Evolutionary conservation across 371 early-diverging fungal genomes (phyloP), one percentile per base, ranked within the genome.

Genomic region (Rhizopus arrhizus): DNA sequence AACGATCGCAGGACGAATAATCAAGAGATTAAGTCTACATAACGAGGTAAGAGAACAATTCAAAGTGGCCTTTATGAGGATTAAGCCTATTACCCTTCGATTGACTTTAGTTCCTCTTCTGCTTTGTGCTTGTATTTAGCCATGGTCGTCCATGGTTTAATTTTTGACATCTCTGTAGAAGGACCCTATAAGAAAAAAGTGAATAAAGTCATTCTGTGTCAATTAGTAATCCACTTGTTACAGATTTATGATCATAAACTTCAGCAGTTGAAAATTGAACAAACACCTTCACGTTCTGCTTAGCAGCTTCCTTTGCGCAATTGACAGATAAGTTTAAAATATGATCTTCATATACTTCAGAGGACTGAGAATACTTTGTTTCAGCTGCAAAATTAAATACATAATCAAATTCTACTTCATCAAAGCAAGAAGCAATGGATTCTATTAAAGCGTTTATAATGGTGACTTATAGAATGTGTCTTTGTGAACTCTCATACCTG

Each of bases 311-410:
- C 62, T 87, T 83, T 11, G 88, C 94, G 41, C 90, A 88, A 36
- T 82, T 80, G 55, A 87, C 78, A 16, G 93, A 85, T 15, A 95
- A 70, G 56, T 82, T 78, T 53, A 78, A 81, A 49, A 95, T 91
- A 15, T 93, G 90, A 47, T 95, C 94, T 47, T 92, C 88, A 75
- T 96, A 95, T 22, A 93, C 75, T 85, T 87, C 89, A 28, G 90
- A 83, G 0, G 88, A 77, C 70, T 92, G 95, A 0, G 92, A 91
- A 72, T 92, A 95, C 68, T 94, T 95, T 36, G 91, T 92, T 74
- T 96, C 97, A 13, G 89, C 89, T 7, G 95, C 95, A 66, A 92
- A 83, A 73, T 96, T 94, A 75, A 95, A 87, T 2, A 95, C 95
- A 61, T 85, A 90, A 72, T 96, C 95, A 72, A 82, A 92, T 62